These are phyloP conservation scores for Cordyceps sp. DNA, from an alignment of 2,329 filamentous ascomycete genomes.

Conservation along the genomic window DNA sequence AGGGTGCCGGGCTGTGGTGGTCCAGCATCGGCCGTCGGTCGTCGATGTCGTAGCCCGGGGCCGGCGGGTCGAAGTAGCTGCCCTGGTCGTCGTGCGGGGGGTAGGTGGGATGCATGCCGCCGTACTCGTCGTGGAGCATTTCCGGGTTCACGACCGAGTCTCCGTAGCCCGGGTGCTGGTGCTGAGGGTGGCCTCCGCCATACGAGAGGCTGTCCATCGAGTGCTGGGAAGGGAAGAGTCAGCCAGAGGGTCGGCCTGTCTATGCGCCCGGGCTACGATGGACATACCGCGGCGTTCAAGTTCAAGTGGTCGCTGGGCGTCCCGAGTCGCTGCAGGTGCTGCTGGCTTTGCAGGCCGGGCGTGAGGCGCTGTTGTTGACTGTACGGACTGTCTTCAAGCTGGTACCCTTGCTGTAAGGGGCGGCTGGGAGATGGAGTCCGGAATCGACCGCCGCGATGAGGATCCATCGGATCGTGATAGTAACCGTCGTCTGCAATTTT, in stretches of 20 bases:
- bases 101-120: slow-evolving; percentile 4
- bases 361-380: slow-evolving; percentile 29
- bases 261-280: background rate
- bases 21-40: slow-evolving; percentile 64
- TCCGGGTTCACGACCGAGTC: slow-evolving; percentile 70
- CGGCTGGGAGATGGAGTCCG: slow-evolving; percentile 65
- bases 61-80: slow-evolving; percentile 31
- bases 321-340: slow-evolving; percentile 19
- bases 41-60: slow-evolving; percentile 50
- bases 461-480: slow-evolving; percentile 43
- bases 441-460: slow-evolving; percentile 24
- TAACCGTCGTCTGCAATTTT: slow-evolving; percentile 44
- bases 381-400: slow-evolving; percentile 67
- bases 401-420: slow-evolving; percentile 58
- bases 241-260: background rate
- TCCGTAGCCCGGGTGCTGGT: slow-evolving; percentile 24
- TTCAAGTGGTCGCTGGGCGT: slow-evolving; percentile 62
- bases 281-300: slow-evolving; percentile 66
- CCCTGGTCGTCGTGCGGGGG: slow-evolving; percentile 54
- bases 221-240: slow-evolving; percentile 19
- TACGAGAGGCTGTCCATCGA: slow-evolving; percentile 34
- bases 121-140: slow-evolving; percentile 55
- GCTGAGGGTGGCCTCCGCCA: slow-evolving; percentile 17
- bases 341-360: slow-evolving; percentile 8
- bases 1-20: slow-evolving; percentile 28